These are phyloP conservation scores for Pestalotiopsis sp. DNA, from an alignment of 2,329 filamentous ascomycete species.

Conservation along the genomic window DNA sequence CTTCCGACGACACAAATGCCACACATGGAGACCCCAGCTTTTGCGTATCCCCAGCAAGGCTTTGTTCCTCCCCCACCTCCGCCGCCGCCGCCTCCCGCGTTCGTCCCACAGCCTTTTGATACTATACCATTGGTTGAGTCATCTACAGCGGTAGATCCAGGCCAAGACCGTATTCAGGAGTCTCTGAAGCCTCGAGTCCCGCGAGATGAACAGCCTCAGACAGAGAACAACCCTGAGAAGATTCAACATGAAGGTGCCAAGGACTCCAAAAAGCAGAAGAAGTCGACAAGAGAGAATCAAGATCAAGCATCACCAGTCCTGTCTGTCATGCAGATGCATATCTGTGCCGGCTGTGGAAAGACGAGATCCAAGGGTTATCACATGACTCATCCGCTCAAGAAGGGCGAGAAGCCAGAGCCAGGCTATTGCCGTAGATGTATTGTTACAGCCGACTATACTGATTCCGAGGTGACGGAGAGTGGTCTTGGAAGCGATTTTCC, in stretches of 20 bases:
- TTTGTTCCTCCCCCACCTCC: not conserved
- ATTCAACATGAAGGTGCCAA: not conserved
- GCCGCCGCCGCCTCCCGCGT: not conserved
- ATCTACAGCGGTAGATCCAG: not conserved
- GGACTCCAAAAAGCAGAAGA: not conserved
- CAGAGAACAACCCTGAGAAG: not conserved
- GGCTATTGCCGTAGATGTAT: conserved; percentile 17
- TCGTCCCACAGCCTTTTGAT: not conserved
- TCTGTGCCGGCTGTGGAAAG: conserved; percentile 17
- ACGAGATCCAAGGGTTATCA: conserved; percentile 17
- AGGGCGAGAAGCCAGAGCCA: conserved; percentile 6
- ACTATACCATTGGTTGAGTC: not conserved
- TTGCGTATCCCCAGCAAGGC: not conserved
- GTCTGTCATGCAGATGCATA: conserved; percentile 1
- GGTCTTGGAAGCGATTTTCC: not conserved
- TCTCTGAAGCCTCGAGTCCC: not conserved
- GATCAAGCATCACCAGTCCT: not conserved
- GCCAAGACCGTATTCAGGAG: not conserved
- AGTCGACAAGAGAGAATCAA: not conserved
- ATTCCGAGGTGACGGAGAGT: conserved; percentile 15
- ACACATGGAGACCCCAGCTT: not conserved
- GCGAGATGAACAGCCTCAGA: not conserved
- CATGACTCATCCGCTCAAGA: conserved; percentile 14
- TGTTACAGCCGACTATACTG: conserved; percentile 15
- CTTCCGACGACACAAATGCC: not conserved